Base-by-base conservation (phyloP, 2,329 filamentous ascomycete species). In the Diaporthe ampelina region DNA sequence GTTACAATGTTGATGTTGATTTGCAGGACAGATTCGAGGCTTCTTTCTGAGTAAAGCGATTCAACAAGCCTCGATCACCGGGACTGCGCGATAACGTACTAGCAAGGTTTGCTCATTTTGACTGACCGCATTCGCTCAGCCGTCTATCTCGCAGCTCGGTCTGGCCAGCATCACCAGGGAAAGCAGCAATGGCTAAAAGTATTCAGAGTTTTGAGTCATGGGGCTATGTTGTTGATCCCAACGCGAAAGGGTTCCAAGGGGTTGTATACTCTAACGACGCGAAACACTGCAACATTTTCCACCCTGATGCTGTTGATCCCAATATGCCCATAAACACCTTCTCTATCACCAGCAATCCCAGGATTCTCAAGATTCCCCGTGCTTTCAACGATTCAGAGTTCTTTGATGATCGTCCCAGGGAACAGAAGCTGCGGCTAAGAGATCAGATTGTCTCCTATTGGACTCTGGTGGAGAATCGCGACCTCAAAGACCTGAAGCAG, bases 201-300 rank as follows among this genome's bases (percentile, higher is more conserved):
- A n/a, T 63, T 15, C 40, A 48, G 40, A 48, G 10, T n/a, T 48
- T 63, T 7, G 87, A 87, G 7, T 13, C 8, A 3, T 63, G 37
- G 59, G 40, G 59, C 4, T 63, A 63, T 11, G 26, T 63, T 19
- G 40, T 63, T 63, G 40, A 63, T 0, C 17, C 59, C 1, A 26
- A 63, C 6, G 40, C 59, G 3, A 29, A 21, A 48, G 59, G 59
- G 15, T 63, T 21, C 24, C 5, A 32, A 11, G 1, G 26, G 1
- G 26, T 48, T 0, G 2, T 6, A 2, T 48, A n/a, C 26, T 4
- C 37, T 7, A 1, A 0, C 0, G 2, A 32, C 7, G 43, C 32
- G 10, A 65, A 21, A 21, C 59, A 65, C 13, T 65, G 43, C 19
- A 48, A 50, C 26, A 35, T 65, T 50, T 65, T 45, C 11, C 59